Percentiles rank a stretch among this genome's conserved stretches.
These are phyloP conservation scores for Myxozyma kluyveri DNA, from an alignment of 805 yeast species.

Conservation along the genomic window DNA sequence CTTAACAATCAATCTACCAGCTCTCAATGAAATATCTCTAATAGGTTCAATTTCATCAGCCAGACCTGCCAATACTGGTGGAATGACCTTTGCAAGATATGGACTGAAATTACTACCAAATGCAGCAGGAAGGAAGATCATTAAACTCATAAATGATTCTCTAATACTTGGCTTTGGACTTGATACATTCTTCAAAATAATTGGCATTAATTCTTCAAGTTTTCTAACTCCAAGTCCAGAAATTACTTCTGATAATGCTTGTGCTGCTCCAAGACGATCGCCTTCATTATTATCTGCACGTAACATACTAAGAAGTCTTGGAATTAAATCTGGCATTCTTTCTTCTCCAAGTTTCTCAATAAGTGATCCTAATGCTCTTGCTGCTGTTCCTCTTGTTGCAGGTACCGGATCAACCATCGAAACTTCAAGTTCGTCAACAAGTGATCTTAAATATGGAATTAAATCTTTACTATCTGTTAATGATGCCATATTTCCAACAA, in stretches of 20 bases:
- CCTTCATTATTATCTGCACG: slow-evolving; percentile 78
- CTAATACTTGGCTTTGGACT: slow-evolving; percentile 69
- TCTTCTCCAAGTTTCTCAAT: slow-evolving; percentile 97
- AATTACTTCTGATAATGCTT: slow-evolving; percentile 90
- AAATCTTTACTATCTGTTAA: slow-evolving; percentile 86
- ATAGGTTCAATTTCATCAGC: slow-evolving; percentile 87
- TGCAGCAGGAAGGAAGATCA: slow-evolving; percentile 88
- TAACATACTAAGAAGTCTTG: slow-evolving; percentile 70
- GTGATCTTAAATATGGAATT: slow-evolving; percentile 72
- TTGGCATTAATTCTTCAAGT: slow-evolving; percentile 84
- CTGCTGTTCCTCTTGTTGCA: slow-evolving; percentile 93
- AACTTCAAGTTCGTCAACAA: slow-evolving; percentile 77
- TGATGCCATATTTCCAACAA: slow-evolving; percentile 98
- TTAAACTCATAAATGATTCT: slow-evolving; percentile 88
- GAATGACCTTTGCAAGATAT: slow-evolving; percentile 77
- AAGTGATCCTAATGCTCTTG: slow-evolving; percentile 92
- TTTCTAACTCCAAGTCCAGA: slow-evolving; percentile 86
- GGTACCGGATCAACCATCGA: slow-evolving; percentile 99
- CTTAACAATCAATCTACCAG: slow-evolving; percentile 87
- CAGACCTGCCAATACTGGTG: slow-evolving; percentile 86
- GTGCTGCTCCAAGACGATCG: slow-evolving; percentile 95
- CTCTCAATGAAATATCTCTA: slow-evolving; percentile 83
- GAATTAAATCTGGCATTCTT: slow-evolving; percentile 86
- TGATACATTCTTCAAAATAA: slow-evolving; percentile 67
- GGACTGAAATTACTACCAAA: slow-evolving; percentile 91